Conservation (phyloP, 176 grass and related monocot genomes). For the Aegilops sharonensis region DNA sequence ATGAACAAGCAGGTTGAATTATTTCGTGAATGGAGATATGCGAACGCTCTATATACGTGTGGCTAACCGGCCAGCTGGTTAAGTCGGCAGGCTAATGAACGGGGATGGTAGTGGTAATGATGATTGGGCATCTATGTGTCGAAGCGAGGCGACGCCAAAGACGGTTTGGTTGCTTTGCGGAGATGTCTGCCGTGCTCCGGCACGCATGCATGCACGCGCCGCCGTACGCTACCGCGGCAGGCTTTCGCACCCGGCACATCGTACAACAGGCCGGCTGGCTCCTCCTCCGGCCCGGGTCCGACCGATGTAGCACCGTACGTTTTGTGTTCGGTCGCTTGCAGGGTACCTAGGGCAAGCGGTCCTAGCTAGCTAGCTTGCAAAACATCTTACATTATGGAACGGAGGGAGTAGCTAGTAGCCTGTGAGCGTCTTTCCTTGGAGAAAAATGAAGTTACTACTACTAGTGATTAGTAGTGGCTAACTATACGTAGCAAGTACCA, state of each 20-base stretch:
- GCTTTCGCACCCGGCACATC: not conserved
- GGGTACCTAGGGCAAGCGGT: too few relatives aligned
- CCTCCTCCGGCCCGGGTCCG: not conserved
- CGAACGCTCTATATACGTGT: not conserved
- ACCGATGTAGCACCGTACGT: not conserved
- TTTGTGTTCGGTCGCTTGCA: not conserved
- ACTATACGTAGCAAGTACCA: too few relatives aligned
- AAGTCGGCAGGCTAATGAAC: not conserved
- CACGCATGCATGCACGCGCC: slow-evolving; percentile 20
- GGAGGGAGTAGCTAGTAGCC: too few relatives aligned
- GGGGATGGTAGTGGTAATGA: not conserved
- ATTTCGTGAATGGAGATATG: not conserved
- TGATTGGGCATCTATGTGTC: not conserved
- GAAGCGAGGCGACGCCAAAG: slow-evolving; percentile 22
- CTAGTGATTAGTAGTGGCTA: too few relatives aligned
- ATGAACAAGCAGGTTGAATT: not conserved
- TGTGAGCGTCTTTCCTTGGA: too few relatives aligned
- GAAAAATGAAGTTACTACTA: too few relatives aligned
- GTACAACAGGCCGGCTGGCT: not conserved
- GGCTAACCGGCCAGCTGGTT: not conserved
- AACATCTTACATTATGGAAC: too few relatives aligned
- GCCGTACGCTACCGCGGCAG: slow-evolving; percentile 25
- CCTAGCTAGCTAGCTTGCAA: too few relatives aligned
- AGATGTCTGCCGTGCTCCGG: slow-evolving; percentile 16
- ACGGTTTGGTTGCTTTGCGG: not conserved